phyloP scores from a whole-genome alignment of 2,329 filamentous ascomycete genomes.

The Colletotrichum aenigma region DNA sequence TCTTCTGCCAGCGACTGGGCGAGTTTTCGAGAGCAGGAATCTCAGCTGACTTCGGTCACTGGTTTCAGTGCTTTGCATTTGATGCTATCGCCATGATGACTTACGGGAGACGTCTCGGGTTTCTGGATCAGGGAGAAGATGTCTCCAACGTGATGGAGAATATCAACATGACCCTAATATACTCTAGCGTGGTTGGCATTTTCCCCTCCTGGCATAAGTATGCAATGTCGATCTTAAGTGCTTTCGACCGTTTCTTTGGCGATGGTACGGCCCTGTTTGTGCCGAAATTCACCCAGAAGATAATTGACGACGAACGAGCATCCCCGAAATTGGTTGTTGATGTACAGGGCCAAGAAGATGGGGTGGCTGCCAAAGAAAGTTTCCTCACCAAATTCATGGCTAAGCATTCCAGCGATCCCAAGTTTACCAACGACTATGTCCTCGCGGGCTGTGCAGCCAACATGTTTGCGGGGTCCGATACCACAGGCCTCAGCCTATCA shows the following conservation, averaged over 20 bases:
- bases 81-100: slow-evolving; percentile 58
- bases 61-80: slow-evolving; percentile 52
- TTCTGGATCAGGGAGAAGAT: slow-evolving; percentile 50
- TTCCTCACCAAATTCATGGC: slow-evolving; percentile 47
- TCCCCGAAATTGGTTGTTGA: slow-evolving; percentile 13
- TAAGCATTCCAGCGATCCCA: slow-evolving; percentile 42
- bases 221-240: slow-evolving; percentile 32
- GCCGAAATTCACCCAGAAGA: slow-evolving; percentile 33
- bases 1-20: slow-evolving; percentile 40
- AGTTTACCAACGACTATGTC: slow-evolving; percentile 41
- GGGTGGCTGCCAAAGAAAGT: slow-evolving; percentile 29
- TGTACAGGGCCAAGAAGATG: background rate
- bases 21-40: slow-evolving; percentile 36
- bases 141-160: slow-evolving; percentile 44
- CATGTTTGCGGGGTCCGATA: slow-evolving; percentile 44
- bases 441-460: slow-evolving; percentile 31
- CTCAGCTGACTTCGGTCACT: slow-evolving; percentile 42
- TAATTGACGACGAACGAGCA: slow-evolving; percentile 31
- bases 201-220: slow-evolving; percentile 41
- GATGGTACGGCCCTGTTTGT: slow-evolving; percentile 9
- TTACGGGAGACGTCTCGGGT: slow-evolving; percentile 40
- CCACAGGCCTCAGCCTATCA: slow-evolving; percentile 51
- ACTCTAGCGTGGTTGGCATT: slow-evolving; percentile 44
- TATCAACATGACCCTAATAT: slow-evolving; percentile 36
- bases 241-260: slow-evolving; percentile 26